Base-by-base conservation (phyloP, 2,329 filamentous ascomycete genomes). In the Fusarium goolgardi region DNA sequence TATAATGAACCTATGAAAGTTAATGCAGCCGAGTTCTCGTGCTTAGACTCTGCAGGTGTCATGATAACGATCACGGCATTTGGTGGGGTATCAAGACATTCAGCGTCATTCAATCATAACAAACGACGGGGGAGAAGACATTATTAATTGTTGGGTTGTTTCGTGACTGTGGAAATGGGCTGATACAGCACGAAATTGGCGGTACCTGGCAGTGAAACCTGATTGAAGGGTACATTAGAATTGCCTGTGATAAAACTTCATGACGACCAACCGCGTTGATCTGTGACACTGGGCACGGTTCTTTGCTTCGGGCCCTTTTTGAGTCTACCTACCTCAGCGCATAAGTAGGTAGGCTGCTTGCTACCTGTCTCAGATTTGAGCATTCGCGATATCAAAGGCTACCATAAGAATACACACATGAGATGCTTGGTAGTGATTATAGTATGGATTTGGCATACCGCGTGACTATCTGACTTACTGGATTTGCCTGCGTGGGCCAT, bases 11-110 rank as follows among this genome's bases (percentile, higher is more conserved):
- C 21, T 18, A 39, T n/a, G 51, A 21, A 39, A 35, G 23, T 27
- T 40, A 46, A 52, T 50, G 47, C 23, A 40, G 46, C 43, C 29
- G 29, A 50, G 18, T 32, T 50, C 16, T 35, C 25, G 47, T 64
- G 39, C 50, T 51, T 41, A 8, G 32, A 39, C 32, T 50, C 32
- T 39, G 31, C 37, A 58, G 66, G 55, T 55, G 57, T 67, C 52
- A 67, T 64, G 67, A 67, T 45, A 66, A 32, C 59, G 55, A 67
- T 50, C 44, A 32, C 20, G 32, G 50, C 35, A 40, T 27, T 55
- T 61, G 55, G 69, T 59, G 68, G 65, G 63, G 71, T 59, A 55
- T 51, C 16, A 61, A 61, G 52, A 67, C 55, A 58, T 60, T 52
- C 44, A 31, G 37, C 37, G 43, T 52, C 31, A 49, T 39, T 67